Evolutionary conservation across 1,284 basidiomycete species (phyloP), one percentile per base, ranked within the genome.

Genomic region (Trametes sp.): DNA sequence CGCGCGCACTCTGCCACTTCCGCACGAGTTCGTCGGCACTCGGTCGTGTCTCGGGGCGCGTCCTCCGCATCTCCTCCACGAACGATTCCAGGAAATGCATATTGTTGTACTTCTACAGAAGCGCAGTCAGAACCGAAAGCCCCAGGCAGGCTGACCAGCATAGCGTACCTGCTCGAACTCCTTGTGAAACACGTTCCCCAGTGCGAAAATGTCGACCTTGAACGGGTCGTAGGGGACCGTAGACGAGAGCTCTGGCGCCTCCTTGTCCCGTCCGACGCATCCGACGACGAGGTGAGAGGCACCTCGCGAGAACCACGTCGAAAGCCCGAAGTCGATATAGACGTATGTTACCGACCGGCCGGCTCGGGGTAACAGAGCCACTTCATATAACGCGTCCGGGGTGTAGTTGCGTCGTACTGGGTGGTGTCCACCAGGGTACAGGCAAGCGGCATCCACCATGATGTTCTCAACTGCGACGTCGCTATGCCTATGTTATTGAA

Each of bases 271-370:
- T 0, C 74, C 74, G 5, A 57, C 28, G 0, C n/a, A 41, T 0
- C 67, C 68, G 10, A 69, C 28, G 6, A 63, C 68, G 4, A 53
- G 44, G 3, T 52, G 48, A 1, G 68, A 38, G 2, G 57, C 42
- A 0, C 64, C 67, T 2, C 46, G 51, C 0, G 49, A 21, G 28
- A 69, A 72, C 1, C 36, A 45, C 0, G 49, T 23, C 0, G 74
- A 72, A 1, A 74, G 62, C 0, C 70, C 73, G 41, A 74, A 75
- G 58, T 75, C 74, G 28, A 73, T 73, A 56, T 72, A 71, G 50
- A 66, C 72, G 59, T 75, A 76, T 11, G 54, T 64, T 11, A 74
- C 66, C 0, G 54, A 44, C 9, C 29, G 38, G 10, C 57, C 61
- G 0, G 52, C 57, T 2, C 72, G 61, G 1, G 67, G 28, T 0